A percentile compares a stretch with the other conserved stretches of the same genome.
Conservation (phyloP, 257 asterid genomes). For the Scutellaria galericulata region DNA sequence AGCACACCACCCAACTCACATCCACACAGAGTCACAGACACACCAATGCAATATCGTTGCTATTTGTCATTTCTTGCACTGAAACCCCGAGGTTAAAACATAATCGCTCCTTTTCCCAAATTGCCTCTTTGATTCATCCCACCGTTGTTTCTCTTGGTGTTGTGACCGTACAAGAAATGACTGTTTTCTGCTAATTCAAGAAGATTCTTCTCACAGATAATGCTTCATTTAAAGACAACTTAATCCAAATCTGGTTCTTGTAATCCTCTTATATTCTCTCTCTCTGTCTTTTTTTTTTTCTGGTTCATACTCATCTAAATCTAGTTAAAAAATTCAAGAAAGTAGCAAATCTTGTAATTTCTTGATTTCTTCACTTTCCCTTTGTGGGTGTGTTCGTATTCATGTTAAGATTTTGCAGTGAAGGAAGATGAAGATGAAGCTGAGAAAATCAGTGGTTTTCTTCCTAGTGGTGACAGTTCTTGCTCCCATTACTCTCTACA, state of each 20-base stretch:
- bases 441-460: conserved; percentile 58
- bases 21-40: no score
- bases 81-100: no score
- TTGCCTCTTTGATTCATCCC: no score
- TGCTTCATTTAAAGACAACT: conserved; percentile 4
- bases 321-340: no score
- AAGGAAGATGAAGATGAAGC: conserved; percentile 53
- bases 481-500: conserved; percentile 74
- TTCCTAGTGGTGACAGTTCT: conserved; percentile 70
- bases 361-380: background rate
- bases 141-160: no score
- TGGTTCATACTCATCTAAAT: conserved; percentile 2
- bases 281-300: no score
- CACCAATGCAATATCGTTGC: no score
- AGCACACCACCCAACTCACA: no score
- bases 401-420: conserved; percentile 23
- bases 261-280: background rate
- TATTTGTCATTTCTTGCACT: no score
- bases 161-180: no score
- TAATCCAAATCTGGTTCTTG: conserved; percentile 26
- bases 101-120: no score
- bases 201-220: conserved; percentile 8
- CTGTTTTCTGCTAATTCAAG: no score
- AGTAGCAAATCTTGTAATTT: background rate
- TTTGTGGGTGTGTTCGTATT: conserved; percentile 28